Conservation (phyloP, 495 filamentous ascomycete genomes). For the Recurvomyces mirabilis region DNA sequence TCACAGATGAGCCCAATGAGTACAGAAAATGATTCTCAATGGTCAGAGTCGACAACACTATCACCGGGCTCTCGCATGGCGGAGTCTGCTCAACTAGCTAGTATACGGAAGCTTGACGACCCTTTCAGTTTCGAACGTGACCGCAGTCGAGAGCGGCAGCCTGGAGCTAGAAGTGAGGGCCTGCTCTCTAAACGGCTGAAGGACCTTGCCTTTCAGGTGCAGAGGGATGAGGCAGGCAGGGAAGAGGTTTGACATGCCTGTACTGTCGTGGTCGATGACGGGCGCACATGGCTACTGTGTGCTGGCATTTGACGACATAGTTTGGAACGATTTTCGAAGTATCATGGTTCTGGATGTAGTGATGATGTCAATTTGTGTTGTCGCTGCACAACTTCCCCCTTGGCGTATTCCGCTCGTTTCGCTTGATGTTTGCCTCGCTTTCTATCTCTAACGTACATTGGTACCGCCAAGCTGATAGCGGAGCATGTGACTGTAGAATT, state of each 20-base stretch:
- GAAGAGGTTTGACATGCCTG: not conserved
- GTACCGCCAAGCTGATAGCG: too few relatives aligned
- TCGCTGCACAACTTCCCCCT: too few relatives aligned
- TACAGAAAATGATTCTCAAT: constrained; percentile 24
- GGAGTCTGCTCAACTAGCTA: constrained; percentile 15
- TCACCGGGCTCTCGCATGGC: not conserved
- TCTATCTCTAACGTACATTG: too few relatives aligned
- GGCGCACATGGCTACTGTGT: too few relatives aligned
- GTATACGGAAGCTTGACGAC: constrained; percentile 54
- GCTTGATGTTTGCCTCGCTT: too few relatives aligned
- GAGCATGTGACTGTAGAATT: too few relatives aligned
- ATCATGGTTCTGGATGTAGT: too few relatives aligned
- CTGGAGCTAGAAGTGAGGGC: constrained; percentile 17
- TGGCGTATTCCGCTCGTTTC: too few relatives aligned
- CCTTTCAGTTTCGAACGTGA: constrained; percentile 33
- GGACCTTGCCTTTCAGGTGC: constrained; percentile 25
- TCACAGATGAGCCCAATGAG: constrained; percentile 14
- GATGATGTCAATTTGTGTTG: too few relatives aligned
- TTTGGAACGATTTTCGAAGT: too few relatives aligned
- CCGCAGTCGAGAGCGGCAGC: constrained; percentile 56
- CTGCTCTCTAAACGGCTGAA: constrained; percentile 27
- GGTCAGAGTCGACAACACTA: constrained; percentile 4
- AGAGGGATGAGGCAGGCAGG: not conserved
- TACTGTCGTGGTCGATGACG: too few relatives aligned
- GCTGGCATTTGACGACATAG: too few relatives aligned